These are phyloP conservation scores for Grosmannia clavigera DNA, from an alignment of 2,329 filamentous ascomycete genomes.

Conservation along the genomic window DNA sequence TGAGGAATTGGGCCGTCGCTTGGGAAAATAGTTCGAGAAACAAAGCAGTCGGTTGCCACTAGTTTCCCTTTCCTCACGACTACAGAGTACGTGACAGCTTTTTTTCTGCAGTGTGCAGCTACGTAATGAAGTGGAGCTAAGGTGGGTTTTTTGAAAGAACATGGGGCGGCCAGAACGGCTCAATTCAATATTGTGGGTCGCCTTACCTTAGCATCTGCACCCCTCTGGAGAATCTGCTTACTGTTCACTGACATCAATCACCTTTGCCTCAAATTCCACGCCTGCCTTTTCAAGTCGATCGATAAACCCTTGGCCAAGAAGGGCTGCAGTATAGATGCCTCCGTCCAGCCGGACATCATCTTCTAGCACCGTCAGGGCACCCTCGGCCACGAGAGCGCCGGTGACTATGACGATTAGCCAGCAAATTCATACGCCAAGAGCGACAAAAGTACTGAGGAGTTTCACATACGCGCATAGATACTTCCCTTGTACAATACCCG, in stretches of 20 bases:
- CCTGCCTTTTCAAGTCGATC: constrained; percentile 49
- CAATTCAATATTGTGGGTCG: not conserved
- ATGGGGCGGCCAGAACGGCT: not conserved
- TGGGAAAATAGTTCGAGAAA: not conserved
- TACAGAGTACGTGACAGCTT: not conserved
- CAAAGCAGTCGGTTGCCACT: not conserved
- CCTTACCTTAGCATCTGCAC: not conserved
- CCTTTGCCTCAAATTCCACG: constrained; percentile 47
- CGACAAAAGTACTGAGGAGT: not conserved
- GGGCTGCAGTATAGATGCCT: constrained; percentile 61
- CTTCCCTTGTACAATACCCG: constrained; percentile 45
- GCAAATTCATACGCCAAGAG: not conserved
- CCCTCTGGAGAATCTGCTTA: not conserved
- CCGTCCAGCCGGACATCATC: constrained; percentile 49
- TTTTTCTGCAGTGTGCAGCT: not conserved
- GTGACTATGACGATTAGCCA: constrained; percentile 38
- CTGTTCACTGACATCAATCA: constrained; percentile 5
- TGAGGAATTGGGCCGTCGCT: not conserved
- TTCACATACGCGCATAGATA: constrained; percentile 49
- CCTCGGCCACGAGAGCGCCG: constrained; percentile 49
- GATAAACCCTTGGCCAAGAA: constrained; percentile 53
- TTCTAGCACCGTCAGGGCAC: constrained; percentile 51
- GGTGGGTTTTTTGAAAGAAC: not conserved
- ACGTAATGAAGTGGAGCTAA: not conserved
- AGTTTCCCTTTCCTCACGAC: not conserved